These are phyloP conservation scores for Ustilago cynodontis DNA, from an alignment of 1,284 basidiomycete genomes.

Conservation along the genomic window DNA sequence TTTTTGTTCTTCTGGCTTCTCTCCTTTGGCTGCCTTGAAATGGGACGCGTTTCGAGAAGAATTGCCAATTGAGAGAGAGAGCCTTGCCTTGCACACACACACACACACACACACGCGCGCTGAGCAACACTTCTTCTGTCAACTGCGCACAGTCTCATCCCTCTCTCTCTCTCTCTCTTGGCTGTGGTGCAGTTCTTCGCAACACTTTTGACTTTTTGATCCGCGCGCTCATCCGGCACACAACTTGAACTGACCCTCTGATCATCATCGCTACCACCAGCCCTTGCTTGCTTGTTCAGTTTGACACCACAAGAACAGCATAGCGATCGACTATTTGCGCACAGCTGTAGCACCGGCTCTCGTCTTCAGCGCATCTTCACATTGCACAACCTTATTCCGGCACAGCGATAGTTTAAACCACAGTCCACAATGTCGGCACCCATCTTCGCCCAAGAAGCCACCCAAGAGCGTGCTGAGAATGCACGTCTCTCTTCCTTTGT, in stretches of 20 bases:
- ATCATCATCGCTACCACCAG: background rate
- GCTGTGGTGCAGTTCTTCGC: background rate
- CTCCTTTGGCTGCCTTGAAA: background rate
- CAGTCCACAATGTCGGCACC: constrained; percentile 62
- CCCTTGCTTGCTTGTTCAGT: background rate
- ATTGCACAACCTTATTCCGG: background rate
- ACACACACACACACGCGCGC: constrained; percentile 14
- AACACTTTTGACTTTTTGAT: constrained; percentile 5
- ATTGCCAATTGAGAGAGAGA: background rate
- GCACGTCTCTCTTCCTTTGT: constrained; percentile 97
- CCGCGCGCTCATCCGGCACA: background rate
- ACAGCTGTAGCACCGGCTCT: no score
- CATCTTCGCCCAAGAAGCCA: constrained; percentile 75
- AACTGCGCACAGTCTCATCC: background rate
- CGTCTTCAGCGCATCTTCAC: no score
- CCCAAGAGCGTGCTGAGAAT: constrained; percentile 98
- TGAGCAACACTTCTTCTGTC: constrained; percentile 20
- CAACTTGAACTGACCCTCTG: no score
- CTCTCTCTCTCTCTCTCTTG: background rate
- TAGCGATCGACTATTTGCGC: no score
- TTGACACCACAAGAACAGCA: background rate
- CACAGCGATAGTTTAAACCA: background rate
- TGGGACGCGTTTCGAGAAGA: constrained; percentile 26
- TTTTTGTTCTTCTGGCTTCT: constrained; percentile 49
- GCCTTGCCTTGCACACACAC: background rate